phyloP scores from a whole-genome alignment of 2,329 filamentous ascomycete genomes.

The Paecilomyces dactylethromorphus region DNA sequence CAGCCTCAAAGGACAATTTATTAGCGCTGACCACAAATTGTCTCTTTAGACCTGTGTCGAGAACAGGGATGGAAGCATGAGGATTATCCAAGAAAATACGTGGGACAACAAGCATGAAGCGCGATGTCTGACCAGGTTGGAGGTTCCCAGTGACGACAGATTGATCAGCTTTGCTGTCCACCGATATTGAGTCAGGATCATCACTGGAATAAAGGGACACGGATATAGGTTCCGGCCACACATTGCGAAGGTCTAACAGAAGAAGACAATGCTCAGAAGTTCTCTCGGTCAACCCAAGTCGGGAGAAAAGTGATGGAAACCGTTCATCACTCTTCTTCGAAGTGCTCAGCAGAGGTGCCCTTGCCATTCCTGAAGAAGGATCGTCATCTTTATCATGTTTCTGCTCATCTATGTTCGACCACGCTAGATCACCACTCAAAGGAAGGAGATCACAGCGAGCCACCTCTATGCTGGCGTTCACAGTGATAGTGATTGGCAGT shows the following conservation, averaged over 20 bases:
- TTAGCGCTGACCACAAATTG: constrained; percentile 84
- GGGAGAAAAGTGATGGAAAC: constrained; percentile 41
- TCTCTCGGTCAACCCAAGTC: constrained; percentile 34
- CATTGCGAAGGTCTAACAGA: constrained; percentile 78
- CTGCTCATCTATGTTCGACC: constrained; percentile 37
- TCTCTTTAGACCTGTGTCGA: constrained; percentile 76
- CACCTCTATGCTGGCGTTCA: constrained; percentile 84
- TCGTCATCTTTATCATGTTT: constrained; percentile 3
- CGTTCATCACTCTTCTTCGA: constrained; percentile 25
- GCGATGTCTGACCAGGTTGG: constrained; percentile 58
- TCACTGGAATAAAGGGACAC: constrained; percentile 52
- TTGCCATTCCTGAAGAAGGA: constrained; percentile 3
- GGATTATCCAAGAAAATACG: constrained; percentile 71
- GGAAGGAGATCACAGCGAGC: constrained; percentile 72
- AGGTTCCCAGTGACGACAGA: constrained; percentile 39
- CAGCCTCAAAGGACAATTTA: constrained; percentile 71
- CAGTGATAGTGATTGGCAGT: constrained; percentile 76
- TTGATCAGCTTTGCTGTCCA: constrained; percentile 10
- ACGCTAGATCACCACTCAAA: constrained; percentile 63
- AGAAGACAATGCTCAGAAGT: constrained; percentile 67
- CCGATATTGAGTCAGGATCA: constrained; percentile 8
- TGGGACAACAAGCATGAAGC: constrained; percentile 69
- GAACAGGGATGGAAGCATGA: constrained; percentile 67
- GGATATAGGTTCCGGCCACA: constrained; percentile 75
- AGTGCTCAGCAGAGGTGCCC: constrained; percentile 11